These are phyloP conservation scores for Ophiostoma piceae DNA, from an alignment of 2,329 filamentous ascomycete genomes.

Conservation along the genomic window DNA sequence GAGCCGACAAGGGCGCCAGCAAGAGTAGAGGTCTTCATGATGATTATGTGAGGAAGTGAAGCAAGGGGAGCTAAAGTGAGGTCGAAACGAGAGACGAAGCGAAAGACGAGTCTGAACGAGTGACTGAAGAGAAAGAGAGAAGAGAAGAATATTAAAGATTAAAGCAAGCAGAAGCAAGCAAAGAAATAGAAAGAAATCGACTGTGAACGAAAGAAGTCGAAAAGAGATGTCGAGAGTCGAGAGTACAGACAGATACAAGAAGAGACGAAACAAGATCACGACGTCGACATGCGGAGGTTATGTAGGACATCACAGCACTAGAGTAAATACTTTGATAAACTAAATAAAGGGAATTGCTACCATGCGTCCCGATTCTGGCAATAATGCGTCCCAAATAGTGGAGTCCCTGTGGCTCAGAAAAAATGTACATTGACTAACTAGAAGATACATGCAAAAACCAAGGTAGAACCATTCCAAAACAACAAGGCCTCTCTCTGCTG, in stretches of 20 bases:
- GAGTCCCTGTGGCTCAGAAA: too few species aligned
- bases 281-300: neutral
- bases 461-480: too few species aligned
- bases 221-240: neutral
- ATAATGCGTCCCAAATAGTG: too few species aligned
- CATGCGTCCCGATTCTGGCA: too few species aligned
- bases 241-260: neutral
- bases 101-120: neutral
- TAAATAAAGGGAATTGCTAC: too few species aligned
- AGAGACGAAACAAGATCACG: neutral
- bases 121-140: neutral
- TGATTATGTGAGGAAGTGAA: constrained; percentile 16
- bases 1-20: constrained; percentile 36
- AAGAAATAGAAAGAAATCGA: neutral
- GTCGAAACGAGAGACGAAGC: neutral
- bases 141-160: neutral
- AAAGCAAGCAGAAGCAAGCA: neutral
- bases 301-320: neutral
- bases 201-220: neutral
- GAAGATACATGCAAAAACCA: too few species aligned
- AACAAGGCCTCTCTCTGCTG: too few species aligned
- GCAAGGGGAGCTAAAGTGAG: neutral
- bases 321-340: neutral
- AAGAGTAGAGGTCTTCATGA: constrained; percentile 39
- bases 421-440: too few species aligned